Base-by-base conservation (phyloP, 164 flowering plant species). In the Nymphaea colorata region DNA sequence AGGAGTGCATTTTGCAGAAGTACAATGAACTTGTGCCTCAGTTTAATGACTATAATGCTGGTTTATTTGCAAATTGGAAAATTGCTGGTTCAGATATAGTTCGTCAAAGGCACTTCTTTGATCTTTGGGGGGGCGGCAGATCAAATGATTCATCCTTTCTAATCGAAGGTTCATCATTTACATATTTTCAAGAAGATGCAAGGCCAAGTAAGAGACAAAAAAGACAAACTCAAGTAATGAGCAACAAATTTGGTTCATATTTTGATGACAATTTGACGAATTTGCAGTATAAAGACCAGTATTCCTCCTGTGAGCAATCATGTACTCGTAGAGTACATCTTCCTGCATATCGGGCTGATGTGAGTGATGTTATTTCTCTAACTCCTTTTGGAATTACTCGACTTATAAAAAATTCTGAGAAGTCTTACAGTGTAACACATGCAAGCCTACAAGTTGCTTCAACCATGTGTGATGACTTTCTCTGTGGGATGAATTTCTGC, bases 361-460 rank as follows among this genome's bases (percentile, higher is more conserved):
- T 72, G 75, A 79, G 79, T 72, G 91, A 85, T 74, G 76, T 74
- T 70, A 76, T 92, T 36, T 86, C 79, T 77, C 82, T 86, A 76
- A 88, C 97, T 62, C 75, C 89, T 41, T 63, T 90, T 73, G 99
- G 99, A 70, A 75, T 90, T 66, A 95, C 89, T 71, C 84, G 86
- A 15, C 84, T 88, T 4, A 44, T 71, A 41, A 83, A 68, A 63
- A 66, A 69, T 47, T 78, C 72, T 17, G 65, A 71, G 62, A 71
- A 65, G 74, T 70, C 75, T 71, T 74, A 72, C 70, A 81, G 80
- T 65, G 75, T 92, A 73, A 69, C 80, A 65, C 96, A 92, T 79
- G 71, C 85, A 7, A 59, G 71, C 73, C 76, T 92, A 69, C 80
- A 70, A 66, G 57, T 77, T 45, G 66, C 66, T 43, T 73, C 77